Conservation (phyloP, 768 basidiomycete genomes). For the Hygrophorus pudorinus region DNA sequence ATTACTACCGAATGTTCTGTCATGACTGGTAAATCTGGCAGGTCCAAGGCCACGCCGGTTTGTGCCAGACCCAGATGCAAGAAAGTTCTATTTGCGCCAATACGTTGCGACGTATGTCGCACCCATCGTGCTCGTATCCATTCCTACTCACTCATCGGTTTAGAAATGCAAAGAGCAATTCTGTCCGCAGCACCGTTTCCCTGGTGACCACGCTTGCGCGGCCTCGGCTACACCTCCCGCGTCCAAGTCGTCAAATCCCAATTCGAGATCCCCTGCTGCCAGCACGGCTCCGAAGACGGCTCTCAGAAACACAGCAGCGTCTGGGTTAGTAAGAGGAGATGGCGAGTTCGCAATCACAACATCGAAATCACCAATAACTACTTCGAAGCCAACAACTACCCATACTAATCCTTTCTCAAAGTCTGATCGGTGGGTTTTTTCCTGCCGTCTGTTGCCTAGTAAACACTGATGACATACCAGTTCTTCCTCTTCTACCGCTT, state of each 20-base stretch:
- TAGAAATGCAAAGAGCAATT: constrained; percentile 67
- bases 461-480: constrained; percentile 63
- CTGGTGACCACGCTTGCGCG: constrained; percentile 56
- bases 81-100: constrained; percentile 67
- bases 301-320: constrained; percentile 26
- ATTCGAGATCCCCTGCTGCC: constrained; percentile 28
- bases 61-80: constrained; percentile 57
- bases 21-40: constrained; percentile 49
- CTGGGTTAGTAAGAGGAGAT: too few relatives aligned
- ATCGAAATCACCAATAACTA: constrained; percentile 9
- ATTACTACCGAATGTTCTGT: constrained; percentile 56
- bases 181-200: constrained; percentile 74
- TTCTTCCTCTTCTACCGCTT: constrained; percentile 19
- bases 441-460: constrained; percentile 23
- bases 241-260: constrained; percentile 19
- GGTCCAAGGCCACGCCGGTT: constrained; percentile 37
- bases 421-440: constrained; percentile 55
- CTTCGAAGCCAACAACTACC: constrained; percentile 10
- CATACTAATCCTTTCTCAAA: constrained; percentile 30
- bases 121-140: constrained; percentile 3
- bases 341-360: constrained; percentile 4
- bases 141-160: neutral
- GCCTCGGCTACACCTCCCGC: constrained; percentile 15
- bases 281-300: constrained; percentile 15
- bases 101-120: constrained; percentile 58